Conservation (phyloP, 441 rosid species). For the Breynia disticha region DNA sequence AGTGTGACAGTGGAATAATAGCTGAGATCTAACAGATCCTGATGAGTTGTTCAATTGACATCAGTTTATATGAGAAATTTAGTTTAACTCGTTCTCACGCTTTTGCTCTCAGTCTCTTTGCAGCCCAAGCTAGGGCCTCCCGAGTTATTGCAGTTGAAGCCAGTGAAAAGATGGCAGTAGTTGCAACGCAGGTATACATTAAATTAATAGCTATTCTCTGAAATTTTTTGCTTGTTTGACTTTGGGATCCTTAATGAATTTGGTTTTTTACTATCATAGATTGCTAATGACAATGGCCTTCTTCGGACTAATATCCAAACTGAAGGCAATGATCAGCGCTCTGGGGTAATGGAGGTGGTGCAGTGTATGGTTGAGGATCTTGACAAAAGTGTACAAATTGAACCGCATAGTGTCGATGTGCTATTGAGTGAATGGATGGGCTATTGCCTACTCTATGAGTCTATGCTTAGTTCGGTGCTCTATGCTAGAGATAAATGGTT, state of each 20-base stretch:
- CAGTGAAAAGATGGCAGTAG: conserved; percentile 86
- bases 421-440: conserved; percentile 98
- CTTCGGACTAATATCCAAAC: conserved; percentile 25
- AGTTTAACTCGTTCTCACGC: background rate
- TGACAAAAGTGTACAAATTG: conserved; percentile 44
- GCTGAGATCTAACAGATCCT: too few relatives aligned
- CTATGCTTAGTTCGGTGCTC: conserved; percentile 90
- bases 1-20: too few relatives aligned
- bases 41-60: background rate
- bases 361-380: conserved; percentile 83
- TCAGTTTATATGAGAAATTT: background rate
- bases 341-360: conserved; percentile 67
- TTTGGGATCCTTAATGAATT: conserved; percentile 9
- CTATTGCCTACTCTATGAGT: conserved; percentile 82
- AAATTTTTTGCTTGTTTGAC: conserved; percentile 3
- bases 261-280: conserved; percentile 31
- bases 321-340: conserved; percentile 17
- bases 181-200: conserved; percentile 65
- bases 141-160: conserved; percentile 90
- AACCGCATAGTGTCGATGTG: conserved; percentile 77
- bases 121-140: conserved; percentile 85
- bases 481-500: conserved; percentile 91
- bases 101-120: conserved; percentile 53
- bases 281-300: conserved; percentile 70
- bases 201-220: conserved; percentile 8